These are phyloP conservation scores for Mycocentrospora acerina DNA, from an alignment of 2,329 filamentous ascomycete species.

Conservation along the genomic window DNA sequence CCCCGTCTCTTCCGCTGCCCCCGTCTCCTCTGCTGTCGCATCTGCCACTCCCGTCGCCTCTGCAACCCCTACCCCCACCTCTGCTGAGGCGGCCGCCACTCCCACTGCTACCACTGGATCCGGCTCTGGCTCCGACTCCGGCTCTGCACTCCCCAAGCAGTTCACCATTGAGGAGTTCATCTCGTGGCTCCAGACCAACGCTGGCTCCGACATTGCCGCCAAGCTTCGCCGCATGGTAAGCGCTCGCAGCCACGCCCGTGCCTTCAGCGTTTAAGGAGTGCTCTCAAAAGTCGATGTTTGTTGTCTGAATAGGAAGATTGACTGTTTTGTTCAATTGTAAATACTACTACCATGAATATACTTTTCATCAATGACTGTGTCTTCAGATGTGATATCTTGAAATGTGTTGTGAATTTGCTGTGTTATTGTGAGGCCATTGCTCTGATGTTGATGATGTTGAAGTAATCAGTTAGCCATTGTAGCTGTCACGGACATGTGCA, in stretches of 20 bases:
- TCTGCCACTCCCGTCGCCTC: constrained; percentile 11
- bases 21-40: constrained; percentile 13
- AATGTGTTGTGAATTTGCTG: no score
- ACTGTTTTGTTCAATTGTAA: background rate
- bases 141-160: constrained; percentile 25
- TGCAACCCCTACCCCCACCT: constrained; percentile 7
- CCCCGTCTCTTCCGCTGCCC: constrained; percentile 8
- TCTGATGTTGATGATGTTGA: no score
- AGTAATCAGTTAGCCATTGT: no score
- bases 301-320: background rate
- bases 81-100: constrained; percentile 10
- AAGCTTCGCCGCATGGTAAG: constrained; percentile 28
- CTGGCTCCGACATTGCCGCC: constrained; percentile 19
- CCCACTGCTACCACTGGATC: constrained; percentile 12
- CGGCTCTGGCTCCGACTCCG: constrained; percentile 10
- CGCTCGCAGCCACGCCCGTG: constrained; percentile 30
- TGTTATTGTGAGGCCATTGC: no score
- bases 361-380: background rate
- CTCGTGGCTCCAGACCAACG: constrained; percentile 32
- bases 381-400: no score
- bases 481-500: no score
- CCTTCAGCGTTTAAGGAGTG: constrained; percentile 24
- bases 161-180: constrained; percentile 40
- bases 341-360: background rate
- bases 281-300: no score